Evolutionary conservation across 495 filamentous ascomycete species (phyloP).

Genomic region (Xanthoparmelia taractica): DNA sequence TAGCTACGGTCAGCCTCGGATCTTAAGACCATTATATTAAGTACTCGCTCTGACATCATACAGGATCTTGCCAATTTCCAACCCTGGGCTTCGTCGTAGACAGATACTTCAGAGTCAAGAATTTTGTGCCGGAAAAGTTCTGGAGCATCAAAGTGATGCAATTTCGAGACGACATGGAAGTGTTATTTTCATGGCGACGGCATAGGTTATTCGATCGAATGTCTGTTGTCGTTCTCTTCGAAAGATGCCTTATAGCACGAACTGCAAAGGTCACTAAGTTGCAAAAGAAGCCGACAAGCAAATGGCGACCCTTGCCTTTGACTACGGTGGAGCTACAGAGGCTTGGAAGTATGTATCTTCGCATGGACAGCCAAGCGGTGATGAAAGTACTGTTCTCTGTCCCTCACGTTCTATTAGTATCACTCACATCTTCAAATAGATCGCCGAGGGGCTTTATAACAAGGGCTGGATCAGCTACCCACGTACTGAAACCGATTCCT

Average conservation of each 20-base stretch:
- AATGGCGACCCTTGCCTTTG: slow-evolving; percentile 86
- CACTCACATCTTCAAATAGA: slow-evolving; percentile 26
- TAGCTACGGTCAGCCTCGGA: slow-evolving; percentile 64
- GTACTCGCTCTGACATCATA: slow-evolving; percentile 20
- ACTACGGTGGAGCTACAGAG: slow-evolving; percentile 99
- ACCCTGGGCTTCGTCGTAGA: slow-evolving; percentile 96
- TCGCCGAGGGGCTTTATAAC: slow-evolving; percentile 84
- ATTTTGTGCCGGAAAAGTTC: slow-evolving; percentile 87
- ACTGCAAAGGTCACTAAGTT: slow-evolving; percentile 74
- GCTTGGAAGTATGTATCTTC: slow-evolving; percentile 77
- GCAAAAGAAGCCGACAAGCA: slow-evolving; percentile 82
- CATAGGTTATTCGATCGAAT: slow-evolving; percentile 81
- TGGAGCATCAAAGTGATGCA: slow-evolving; percentile 87
- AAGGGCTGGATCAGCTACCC: slow-evolving; percentile 97
- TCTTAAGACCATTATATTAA: too few species aligned
- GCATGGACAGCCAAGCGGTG: slow-evolving; percentile 75
- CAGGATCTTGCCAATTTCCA: slow-evolving; percentile 93
- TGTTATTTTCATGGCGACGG: slow-evolving; percentile 78
- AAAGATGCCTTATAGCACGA: slow-evolving; percentile 72
- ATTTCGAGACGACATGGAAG: slow-evolving; percentile 65
- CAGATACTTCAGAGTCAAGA: slow-evolving; percentile 82
- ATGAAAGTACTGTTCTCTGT: slow-evolving; percentile 53
- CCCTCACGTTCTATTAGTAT: background rate
- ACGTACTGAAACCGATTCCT: slow-evolving; percentile 93
- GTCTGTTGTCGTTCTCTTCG: slow-evolving; percentile 71